These are phyloP conservation scores for Gaeumannomyces sp. DNA, from an alignment of 2,329 filamentous ascomycete genomes.

Conservation along the genomic window DNA sequence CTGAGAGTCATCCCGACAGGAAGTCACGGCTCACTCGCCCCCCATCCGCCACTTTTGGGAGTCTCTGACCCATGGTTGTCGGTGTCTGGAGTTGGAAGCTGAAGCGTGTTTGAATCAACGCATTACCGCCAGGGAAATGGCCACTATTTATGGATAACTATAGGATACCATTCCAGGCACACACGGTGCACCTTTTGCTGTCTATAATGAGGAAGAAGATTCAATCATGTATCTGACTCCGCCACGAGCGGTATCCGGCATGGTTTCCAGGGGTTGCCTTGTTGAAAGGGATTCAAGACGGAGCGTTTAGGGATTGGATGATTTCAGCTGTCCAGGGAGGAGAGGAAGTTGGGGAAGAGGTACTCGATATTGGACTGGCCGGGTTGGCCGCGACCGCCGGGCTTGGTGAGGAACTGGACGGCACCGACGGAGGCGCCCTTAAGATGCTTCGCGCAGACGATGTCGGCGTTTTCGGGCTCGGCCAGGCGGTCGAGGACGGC, in stretches of 20 bases:
- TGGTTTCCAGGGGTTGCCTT: not conserved
- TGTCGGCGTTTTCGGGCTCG: slow-evolving; percentile 66
- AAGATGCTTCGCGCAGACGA: slow-evolving; percentile 76
- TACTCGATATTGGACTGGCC: slow-evolving; percentile 76
- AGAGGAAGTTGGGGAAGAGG: slow-evolving; percentile 78
- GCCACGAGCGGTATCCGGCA: not conserved
- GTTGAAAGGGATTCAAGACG: not conserved
- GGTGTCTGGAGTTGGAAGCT: not conserved
- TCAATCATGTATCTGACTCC: not conserved
- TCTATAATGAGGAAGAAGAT: not conserved
- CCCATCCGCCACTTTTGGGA: not conserved
- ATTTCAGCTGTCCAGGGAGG: slow-evolving; percentile 23
- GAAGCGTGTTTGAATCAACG: not conserved
- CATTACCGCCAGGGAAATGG: not conserved
- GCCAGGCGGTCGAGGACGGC: slow-evolving; percentile 82
- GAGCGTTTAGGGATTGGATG: not conserved
- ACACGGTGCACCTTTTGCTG: not conserved
- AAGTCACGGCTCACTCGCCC: not conserved
- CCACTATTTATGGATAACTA: slow-evolving; percentile 1
- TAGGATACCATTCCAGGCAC: not conserved
- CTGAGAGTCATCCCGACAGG: not conserved
- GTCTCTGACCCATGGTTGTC: not conserved
- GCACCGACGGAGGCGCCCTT: slow-evolving; percentile 71
- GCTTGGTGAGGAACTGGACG: slow-evolving; percentile 75
- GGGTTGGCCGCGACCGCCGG: slow-evolving; percentile 64